Evolutionary conservation across 2,329 filamentous ascomycete genomes (phyloP).

Genomic region (Colletotrichum chrysophilum): DNA sequence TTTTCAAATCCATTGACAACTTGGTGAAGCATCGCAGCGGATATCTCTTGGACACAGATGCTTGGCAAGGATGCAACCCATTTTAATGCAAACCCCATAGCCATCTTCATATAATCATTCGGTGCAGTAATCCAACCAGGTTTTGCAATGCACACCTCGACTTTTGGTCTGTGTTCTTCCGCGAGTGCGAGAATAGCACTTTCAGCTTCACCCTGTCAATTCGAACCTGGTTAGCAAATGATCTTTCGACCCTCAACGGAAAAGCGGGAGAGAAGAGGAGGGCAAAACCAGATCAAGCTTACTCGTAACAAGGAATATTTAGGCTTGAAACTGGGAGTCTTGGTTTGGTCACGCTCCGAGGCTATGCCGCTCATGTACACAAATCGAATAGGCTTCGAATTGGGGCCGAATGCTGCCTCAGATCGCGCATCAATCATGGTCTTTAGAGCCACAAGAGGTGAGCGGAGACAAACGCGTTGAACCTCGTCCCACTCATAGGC

Average conservation of each 20-base stretch:
- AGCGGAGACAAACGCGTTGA: constrained; percentile 44
- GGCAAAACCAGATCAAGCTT: background rate
- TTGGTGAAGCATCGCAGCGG: constrained; percentile 49
- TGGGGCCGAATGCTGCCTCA: background rate
- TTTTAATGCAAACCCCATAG: constrained; percentile 18
- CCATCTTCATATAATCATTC: constrained; percentile 19
- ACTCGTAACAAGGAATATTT: constrained; percentile 46
- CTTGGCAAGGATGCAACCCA: constrained; percentile 33
- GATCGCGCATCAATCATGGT: constrained; percentile 22
- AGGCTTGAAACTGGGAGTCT: constrained; percentile 40
- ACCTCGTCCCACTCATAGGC: constrained; percentile 38
- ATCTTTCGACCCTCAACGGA: background rate
- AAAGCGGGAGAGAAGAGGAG: background rate
- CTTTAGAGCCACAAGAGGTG: constrained; percentile 30
- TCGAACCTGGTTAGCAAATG: background rate
- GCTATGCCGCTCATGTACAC: constrained; percentile 51
- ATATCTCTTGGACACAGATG: constrained; percentile 40
- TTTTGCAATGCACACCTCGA: constrained; percentile 46
- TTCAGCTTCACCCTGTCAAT: constrained; percentile 39
- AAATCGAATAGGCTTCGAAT: constrained; percentile 42
- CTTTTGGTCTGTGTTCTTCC: constrained; percentile 36
- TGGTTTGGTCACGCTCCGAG: constrained; percentile 48
- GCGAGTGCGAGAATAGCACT: constrained; percentile 37
- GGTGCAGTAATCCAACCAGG: constrained; percentile 43
- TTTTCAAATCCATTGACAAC: constrained; percentile 50